Evolutionary conservation across 202 grass and related monocot genomes (phyloP), one percentile per base, ranked within the genome.

Genomic region (Sporobolus alterniflorus): DNA sequence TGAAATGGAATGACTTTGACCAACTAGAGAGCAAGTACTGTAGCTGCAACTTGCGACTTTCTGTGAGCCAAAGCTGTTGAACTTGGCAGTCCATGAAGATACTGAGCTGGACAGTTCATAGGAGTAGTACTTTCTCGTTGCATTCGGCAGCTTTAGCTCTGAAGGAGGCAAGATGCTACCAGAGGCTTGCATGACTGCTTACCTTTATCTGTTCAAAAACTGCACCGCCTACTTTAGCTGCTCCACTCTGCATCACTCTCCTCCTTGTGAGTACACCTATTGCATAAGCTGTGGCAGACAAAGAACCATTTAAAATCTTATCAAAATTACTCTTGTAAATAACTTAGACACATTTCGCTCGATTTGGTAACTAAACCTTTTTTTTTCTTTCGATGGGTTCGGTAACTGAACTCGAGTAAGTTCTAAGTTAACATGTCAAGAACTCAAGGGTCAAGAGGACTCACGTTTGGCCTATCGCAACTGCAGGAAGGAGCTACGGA

Each of bases 401-500:
- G 21, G 51, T 22, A 55, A 13, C 54, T 57, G 12, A 11, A 9
- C 22, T 26, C 3, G 36, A 39, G 36, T 57, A 9, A 26, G n/a
- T n/a, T n/a, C n/a, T n/a, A n/a, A 26, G 22, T 12, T 8, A 55
- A 10, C 24, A 9, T 2, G 21, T 21, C 49, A 52, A 21, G 18
- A n/a, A 20, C 21, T 55, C 22, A 57, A 71, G 56, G 55, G 17
- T 47, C 65, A 73, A 68, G 18, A 64, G 48, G 12, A 70, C 75
- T 91, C 42, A 80, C 34, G 22, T 64, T 67, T 75, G 55, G 76
- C 40, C 31, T 52, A 0, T 59, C 59, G 11, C 40, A 70, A 62
- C 67, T 77, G 67, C 77, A 97, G 94, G 91, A 91, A 85, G 78
- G 78, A 88, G 69, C 51, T 4, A 76, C 42, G 78, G 86, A 84